These are phyloP conservation scores for Xanthoceras sorbifolium DNA, from an alignment of 345 rosid species.

Conservation along the genomic window DNA sequence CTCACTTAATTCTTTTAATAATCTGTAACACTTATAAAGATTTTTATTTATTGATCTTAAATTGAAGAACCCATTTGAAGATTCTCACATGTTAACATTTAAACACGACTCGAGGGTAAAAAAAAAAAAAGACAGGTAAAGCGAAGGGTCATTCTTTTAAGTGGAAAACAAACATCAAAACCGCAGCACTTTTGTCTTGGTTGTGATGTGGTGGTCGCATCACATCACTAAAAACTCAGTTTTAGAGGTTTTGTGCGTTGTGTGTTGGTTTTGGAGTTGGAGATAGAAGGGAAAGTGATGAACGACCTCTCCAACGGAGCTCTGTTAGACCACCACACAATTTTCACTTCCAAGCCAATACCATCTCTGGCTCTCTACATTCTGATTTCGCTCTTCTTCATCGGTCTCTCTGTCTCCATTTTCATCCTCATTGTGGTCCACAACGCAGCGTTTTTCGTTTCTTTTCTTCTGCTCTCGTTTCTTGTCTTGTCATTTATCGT, in stretches of 20 bases:
- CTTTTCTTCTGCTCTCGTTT: conserved; percentile 35
- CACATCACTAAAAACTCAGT: not conserved
- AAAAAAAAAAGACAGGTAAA: too few species aligned
- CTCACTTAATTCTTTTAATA: too few species aligned
- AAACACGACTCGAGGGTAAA: not conserved
- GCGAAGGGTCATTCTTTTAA: too few species aligned
- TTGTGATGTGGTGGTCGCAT: not conserved
- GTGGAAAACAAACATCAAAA: not conserved
- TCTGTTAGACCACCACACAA: conserved; percentile 32
- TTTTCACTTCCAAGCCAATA: conserved; percentile 32
- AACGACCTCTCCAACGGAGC: conserved; percentile 50
- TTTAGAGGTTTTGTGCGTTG: not conserved
- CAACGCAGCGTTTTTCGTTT: conserved; percentile 42
- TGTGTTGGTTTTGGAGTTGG: not conserved
- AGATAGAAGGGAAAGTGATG: conserved; percentile 38
- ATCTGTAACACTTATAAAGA: too few species aligned
- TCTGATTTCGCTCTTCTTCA: conserved; percentile 31
- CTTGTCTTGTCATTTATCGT: conserved; percentile 35
- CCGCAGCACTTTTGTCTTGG: not conserved
- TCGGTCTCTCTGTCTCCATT: conserved; percentile 40
- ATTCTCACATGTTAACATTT: too few species aligned
- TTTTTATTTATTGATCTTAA: not conserved
- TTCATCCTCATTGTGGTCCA: conserved; percentile 50
- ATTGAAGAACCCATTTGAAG: not conserved
- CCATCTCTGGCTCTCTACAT: conserved; percentile 39